These are phyloP conservation scores for Mariannaea elegans DNA, from an alignment of 2,329 filamentous ascomycete species.

Conservation along the genomic window DNA sequence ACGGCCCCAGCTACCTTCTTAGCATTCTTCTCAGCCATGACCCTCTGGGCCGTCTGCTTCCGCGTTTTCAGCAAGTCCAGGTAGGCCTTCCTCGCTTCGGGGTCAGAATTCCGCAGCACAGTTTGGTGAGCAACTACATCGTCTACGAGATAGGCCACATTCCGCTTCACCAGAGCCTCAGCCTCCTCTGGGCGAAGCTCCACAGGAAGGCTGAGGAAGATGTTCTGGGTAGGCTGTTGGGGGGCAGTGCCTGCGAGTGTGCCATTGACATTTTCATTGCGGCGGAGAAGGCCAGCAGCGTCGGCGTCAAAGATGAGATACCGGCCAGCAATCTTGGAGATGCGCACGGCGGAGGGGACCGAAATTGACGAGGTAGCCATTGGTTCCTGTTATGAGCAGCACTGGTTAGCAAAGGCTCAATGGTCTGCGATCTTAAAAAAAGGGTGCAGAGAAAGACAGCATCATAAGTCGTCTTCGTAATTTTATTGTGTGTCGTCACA, in stretches of 20 bases:
- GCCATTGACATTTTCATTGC: slow-evolving; percentile 84
- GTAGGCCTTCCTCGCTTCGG: slow-evolving; percentile 69
- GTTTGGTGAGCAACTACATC: slow-evolving; percentile 76
- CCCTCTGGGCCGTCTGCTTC: slow-evolving; percentile 53
- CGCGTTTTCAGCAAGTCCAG: slow-evolving; percentile 62
- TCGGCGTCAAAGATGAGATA: slow-evolving; percentile 92
- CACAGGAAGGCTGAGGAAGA: slow-evolving; percentile 88
- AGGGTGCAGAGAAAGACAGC: slow-evolving; percentile 24
- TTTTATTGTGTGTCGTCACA: slow-evolving; percentile 54
- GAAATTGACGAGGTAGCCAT: slow-evolving; percentile 30
- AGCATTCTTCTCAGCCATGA: slow-evolving; percentile 51
- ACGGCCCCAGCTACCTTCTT: slow-evolving; percentile 45
- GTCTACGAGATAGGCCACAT: slow-evolving; percentile 81
- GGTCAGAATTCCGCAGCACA: slow-evolving; percentile 66
- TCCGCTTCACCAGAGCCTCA: slow-evolving; percentile 78
- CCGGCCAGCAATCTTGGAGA: slow-evolving; percentile 80
- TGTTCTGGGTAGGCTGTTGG: slow-evolving; percentile 92
- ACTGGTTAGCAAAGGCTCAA: slow-evolving; percentile 31
- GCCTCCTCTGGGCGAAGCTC: slow-evolving; percentile 94
- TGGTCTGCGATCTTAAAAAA: slow-evolving; percentile 9
- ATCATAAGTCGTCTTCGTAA: slow-evolving; percentile 58
- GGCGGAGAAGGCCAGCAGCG: slow-evolving; percentile 79
- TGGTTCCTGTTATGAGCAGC: slow-evolving; percentile 25
- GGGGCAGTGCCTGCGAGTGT: slow-evolving; percentile 88
- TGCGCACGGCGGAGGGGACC: slow-evolving; percentile 67